Percentiles rank a stretch among this genome's conserved stretches.
phyloP scores from a whole-genome alignment of 768 basidiomycete genomes.

The Auricularia sp. region DNA sequence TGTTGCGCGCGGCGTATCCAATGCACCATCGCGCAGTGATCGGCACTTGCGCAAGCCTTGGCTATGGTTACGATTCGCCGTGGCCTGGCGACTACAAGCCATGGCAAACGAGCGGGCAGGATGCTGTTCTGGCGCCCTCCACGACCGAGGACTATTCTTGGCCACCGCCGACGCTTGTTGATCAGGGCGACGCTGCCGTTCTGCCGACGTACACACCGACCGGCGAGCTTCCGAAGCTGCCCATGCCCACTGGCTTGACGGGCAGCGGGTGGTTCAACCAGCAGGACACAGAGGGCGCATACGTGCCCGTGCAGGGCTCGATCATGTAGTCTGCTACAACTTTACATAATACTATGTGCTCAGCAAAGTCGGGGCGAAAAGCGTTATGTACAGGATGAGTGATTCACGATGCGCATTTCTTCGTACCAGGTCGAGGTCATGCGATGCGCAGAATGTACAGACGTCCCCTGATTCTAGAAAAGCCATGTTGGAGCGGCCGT shows the following conservation, averaged over 20 bases:
- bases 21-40: slow-evolving; percentile 13
- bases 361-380: too few relatives aligned
- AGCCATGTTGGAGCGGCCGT: too few relatives aligned
- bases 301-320: not conserved
- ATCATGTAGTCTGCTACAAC: too few relatives aligned
- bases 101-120: slow-evolving; percentile 19
- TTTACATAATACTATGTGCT: too few relatives aligned
- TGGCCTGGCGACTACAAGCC: slow-evolving; percentile 8
- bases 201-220: slow-evolving; percentile 27
- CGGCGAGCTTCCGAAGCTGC: slow-evolving; percentile 21
- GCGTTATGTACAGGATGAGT: too few relatives aligned
- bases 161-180: slow-evolving; percentile 4
- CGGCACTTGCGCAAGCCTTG: slow-evolving; percentile 25
- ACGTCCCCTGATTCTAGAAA: too few relatives aligned
- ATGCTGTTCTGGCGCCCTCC: slow-evolving; percentile 15
- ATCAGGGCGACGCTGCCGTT: not conserved
- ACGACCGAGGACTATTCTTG: slow-evolving; percentile 4
- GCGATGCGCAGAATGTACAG: too few relatives aligned
- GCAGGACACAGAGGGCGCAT: not conserved
- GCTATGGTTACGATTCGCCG: slow-evolving; percentile 5
- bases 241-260: slow-evolving; percentile 13
- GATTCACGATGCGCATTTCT: too few relatives aligned
- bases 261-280: not conserved
- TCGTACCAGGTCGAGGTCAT: too few relatives aligned
- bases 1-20: too few relatives aligned